Conservation (phyloP, 805 yeast genomes). For the Candida cerambycidarum region DNA sequence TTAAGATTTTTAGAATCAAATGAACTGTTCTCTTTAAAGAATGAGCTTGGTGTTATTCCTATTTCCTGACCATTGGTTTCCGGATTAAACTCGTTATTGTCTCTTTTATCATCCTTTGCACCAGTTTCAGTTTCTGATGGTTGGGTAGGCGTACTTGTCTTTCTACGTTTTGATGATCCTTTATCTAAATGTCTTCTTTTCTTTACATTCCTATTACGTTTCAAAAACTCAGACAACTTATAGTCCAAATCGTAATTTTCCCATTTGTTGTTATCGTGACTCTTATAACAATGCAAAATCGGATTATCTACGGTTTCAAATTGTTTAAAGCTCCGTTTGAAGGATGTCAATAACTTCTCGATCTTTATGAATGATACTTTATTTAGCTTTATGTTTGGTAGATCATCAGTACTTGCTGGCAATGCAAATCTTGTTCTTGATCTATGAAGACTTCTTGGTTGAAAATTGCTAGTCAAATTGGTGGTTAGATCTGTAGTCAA, state of each 20-base stretch:
- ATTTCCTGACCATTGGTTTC: conserved; percentile 15
- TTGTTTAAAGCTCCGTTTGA: conserved; percentile 1
- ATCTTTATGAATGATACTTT: neutral
- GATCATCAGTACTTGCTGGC: neutral
- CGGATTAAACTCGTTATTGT: conserved; percentile 3
- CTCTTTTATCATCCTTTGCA: neutral
- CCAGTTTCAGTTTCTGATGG: neutral
- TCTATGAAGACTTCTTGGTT: neutral
- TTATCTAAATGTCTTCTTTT: neutral
- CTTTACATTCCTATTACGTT: neutral
- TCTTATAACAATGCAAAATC: conserved; percentile 6
- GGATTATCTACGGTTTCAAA: neutral
- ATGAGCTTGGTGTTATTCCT: conserved; percentile 15
- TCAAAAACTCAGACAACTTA: conserved; percentile 7
- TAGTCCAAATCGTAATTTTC: conserved; percentile 8
- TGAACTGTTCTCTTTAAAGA: conserved; percentile 24
- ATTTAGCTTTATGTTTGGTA: neutral
- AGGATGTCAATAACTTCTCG: neutral
- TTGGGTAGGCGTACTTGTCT: too few species aligned
- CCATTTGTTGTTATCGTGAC: conserved; percentile 4
- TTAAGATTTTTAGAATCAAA: conserved; percentile 17
- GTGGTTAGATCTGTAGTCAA: too few species aligned
- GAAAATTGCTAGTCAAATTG: neutral
- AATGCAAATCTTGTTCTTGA: conserved; percentile 1
- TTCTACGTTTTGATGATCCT: conserved; percentile 1